phyloP scores from a whole-genome alignment of 1,284 basidiomycete species.

The Amylostereum chailletii region DNA sequence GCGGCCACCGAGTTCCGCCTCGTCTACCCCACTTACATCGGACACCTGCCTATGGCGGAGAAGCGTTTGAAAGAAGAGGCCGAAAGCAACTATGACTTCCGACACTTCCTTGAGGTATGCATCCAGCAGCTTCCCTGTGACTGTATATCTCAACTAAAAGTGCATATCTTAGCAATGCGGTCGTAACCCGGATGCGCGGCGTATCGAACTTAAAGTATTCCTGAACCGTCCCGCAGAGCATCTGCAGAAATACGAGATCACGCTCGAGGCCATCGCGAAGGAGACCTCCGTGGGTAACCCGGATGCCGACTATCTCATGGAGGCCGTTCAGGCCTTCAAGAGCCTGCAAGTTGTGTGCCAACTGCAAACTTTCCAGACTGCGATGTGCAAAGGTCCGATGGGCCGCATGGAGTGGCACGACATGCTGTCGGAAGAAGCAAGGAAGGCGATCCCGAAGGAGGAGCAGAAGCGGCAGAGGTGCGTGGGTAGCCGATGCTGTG shows the following conservation, averaged over 20 bases:
- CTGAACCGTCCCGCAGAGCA: slow-evolving; percentile 83
- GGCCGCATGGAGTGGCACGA: slow-evolving; percentile 85
- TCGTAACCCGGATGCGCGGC: slow-evolving; percentile 59
- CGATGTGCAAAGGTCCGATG: slow-evolving; percentile 70
- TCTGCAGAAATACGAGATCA: slow-evolving; percentile 82
- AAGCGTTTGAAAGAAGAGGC: slow-evolving; percentile 80
- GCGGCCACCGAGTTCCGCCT: slow-evolving; percentile 84
- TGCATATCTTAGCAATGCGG: slow-evolving; percentile 36
- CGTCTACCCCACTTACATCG: slow-evolving; percentile 82
- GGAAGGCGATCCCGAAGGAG: slow-evolving; percentile 58
- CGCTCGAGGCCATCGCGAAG: slow-evolving; percentile 80
- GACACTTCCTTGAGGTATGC: slow-evolving; percentile 78
- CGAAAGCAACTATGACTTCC: slow-evolving; percentile 76
- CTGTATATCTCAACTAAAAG: background rate
- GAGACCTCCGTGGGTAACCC: slow-evolving; percentile 73
- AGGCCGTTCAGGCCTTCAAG: slow-evolving; percentile 72
- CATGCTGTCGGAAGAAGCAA: slow-evolving; percentile 64
- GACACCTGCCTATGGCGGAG: slow-evolving; percentile 81
- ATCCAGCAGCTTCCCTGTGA: background rate
- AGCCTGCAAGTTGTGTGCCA: slow-evolving; percentile 71
- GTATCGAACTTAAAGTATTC: slow-evolving; percentile 84
- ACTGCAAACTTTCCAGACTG: slow-evolving; percentile 78
- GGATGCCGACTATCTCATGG: slow-evolving; percentile 70
- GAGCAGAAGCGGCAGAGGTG: slow-evolving; percentile 86
- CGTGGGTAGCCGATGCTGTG: slow-evolving; percentile 21